These are phyloP conservation scores for Wolfiporia cocos DNA, from an alignment of 1,284 basidiomycete genomes.

Conservation along the genomic window DNA sequence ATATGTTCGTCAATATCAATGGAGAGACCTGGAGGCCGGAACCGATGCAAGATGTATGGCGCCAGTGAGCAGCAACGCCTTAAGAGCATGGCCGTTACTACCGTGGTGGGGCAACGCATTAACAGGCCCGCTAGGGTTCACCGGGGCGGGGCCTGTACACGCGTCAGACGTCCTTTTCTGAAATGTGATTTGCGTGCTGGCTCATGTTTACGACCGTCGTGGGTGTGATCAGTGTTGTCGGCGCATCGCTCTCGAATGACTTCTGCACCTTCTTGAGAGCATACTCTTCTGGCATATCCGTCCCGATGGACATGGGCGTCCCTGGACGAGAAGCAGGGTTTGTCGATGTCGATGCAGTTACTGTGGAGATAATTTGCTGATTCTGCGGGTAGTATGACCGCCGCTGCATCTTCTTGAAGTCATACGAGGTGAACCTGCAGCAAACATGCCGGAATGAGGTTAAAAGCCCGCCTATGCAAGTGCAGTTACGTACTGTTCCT, in stretches of 20 bases:
- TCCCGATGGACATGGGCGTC: slow-evolving; percentile 32
- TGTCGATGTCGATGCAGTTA: slow-evolving; percentile 42
- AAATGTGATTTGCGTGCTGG: slow-evolving; percentile 18
- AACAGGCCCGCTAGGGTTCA: neutral
- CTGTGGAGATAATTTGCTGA: slow-evolving; percentile 51
- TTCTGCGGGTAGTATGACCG: slow-evolving; percentile 80
- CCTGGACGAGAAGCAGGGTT: slow-evolving; percentile 38
- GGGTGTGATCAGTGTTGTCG: slow-evolving; percentile 16
- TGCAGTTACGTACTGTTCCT: slow-evolving; percentile 84
- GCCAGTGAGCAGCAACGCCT: neutral
- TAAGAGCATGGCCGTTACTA: no score
- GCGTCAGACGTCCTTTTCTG: slow-evolving; percentile 17
- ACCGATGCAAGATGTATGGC: neutral
- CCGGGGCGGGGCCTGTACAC: neutral
- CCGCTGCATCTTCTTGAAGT: slow-evolving; percentile 79
- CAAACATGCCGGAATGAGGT: no score
- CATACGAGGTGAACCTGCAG: slow-evolving; percentile 71
- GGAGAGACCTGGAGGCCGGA: no score
- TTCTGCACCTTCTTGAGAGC: slow-evolving; percentile 18
- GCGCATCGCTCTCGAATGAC: slow-evolving; percentile 21
- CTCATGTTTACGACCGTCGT: slow-evolving; percentile 17
- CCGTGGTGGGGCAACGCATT: no score
- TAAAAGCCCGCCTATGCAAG: no score
- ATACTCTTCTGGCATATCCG: slow-evolving; percentile 19
- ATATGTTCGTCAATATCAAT: slow-evolving; percentile 3